Evolutionary conservation across 2,329 filamentous ascomycete genomes (phyloP), one percentile per base, ranked within the genome.

Genomic region (Lasiodiplodia theobromae): DNA sequence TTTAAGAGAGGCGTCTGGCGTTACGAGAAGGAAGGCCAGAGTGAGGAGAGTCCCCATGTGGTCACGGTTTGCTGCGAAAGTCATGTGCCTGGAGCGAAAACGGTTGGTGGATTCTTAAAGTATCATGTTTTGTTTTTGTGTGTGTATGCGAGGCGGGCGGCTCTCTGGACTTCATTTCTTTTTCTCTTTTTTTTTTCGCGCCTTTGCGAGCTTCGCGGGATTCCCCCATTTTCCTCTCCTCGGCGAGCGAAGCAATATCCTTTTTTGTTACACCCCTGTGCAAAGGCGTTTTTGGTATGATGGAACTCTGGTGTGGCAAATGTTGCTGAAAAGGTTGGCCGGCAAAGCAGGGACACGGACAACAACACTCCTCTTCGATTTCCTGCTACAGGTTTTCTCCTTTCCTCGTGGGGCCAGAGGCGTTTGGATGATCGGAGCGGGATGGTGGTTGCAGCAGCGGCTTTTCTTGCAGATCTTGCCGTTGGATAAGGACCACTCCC

Each of bases 1-100:
- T 52, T 31, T 64, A 52, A 64, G 47, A 52, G n/a, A 31, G 60
- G 60, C 60, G 60, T 64, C 60, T 2, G 60, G 60, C 38, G 60
- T 64, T 31, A 64, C 44, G 60, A 64, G 31, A 31, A 52, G 60
- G n/a, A 11, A 16, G 31, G 40, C 31, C n/a, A 64, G 60, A 49
- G n/a, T 25, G 47, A 52, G 60, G 25, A 37, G 31, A 25, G n/a
- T 64, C 38, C 21, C 40, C 44, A 16, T n/a, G 6, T 25, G 47
- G 28, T 52, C 60, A 38, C 60, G 47, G 47, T 21, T 37, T 38
- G 34, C 47, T 12, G 47, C 60, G 14, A 64, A 51, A 34, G 51
- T 52, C 23, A 31, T 64, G 44, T 64, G 28, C 44, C 23, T 47
- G 60, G 44, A 64, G 10, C 51, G 60, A 64, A 47, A 25, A 34